Percentiles rank a stretch among this genome's conserved stretches.
phyloP scores from a whole-genome alignment of 805 yeast genomes.

The Saturnispora serradocipensis region DNA sequence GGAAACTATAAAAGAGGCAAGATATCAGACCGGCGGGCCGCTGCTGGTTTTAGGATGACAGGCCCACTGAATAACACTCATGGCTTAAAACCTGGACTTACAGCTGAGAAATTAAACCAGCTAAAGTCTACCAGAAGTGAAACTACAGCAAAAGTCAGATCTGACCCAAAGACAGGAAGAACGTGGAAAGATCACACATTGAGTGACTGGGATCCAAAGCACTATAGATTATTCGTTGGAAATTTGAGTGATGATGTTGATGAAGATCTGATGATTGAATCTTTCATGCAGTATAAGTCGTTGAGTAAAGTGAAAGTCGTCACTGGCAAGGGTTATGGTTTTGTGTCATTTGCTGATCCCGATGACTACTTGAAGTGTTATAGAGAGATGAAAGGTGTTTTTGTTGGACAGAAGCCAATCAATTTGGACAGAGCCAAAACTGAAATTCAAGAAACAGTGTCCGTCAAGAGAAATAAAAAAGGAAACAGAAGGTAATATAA shows the following conservation, averaged over 20 bases:
- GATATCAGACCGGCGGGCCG: slow-evolving; percentile 46
- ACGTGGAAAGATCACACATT: slow-evolving; percentile 40
- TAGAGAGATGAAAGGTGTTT: slow-evolving; percentile 68
- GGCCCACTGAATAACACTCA: neutral
- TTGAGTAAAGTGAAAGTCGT: slow-evolving; percentile 55
- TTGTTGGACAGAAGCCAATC: slow-evolving; percentile 66
- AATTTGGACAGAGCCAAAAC: slow-evolving; percentile 56
- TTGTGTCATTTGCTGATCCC: slow-evolving; percentile 56
- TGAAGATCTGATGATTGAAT: slow-evolving; percentile 43
- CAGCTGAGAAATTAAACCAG: slow-evolving; percentile 7
- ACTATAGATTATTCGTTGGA: slow-evolving; percentile 67
- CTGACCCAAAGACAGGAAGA: slow-evolving; percentile 34
- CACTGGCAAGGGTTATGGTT: slow-evolving; percentile 62
- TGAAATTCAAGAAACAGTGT: slow-evolving; percentile 16
- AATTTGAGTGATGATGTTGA: slow-evolving; percentile 61
- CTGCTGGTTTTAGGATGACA: slow-evolving; percentile 41
- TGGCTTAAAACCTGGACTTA: slow-evolving; percentile 31
- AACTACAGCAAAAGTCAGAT: slow-evolving; percentile 31
- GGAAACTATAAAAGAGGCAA: slow-evolving; percentile 20
- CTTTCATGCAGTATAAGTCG: slow-evolving; percentile 46
- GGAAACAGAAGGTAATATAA: neutral
- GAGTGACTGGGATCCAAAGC: slow-evolving; percentile 60
- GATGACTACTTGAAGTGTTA: slow-evolving; percentile 64
- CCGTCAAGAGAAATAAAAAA: neutral
- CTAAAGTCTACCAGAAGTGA: neutral